Percentiles rank a stretch among this genome's conserved stretches.
phyloP scores from a whole-genome alignment of 331 rosid species.

The Rosa hybrid region DNA sequence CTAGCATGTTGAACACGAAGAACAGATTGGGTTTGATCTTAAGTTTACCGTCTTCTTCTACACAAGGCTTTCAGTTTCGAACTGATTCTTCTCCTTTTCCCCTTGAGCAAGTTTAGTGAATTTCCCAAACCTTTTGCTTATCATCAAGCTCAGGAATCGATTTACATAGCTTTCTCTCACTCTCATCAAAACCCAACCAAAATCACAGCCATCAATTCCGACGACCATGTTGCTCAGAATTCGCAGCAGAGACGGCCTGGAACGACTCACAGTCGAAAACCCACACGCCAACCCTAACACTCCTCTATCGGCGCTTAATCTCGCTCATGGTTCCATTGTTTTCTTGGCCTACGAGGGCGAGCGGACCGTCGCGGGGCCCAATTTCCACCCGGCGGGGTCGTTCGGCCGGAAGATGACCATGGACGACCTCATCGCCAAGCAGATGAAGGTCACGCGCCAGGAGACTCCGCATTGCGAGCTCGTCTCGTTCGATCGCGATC shows the following conservation, averaged over 20 bases:
- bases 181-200: neutral
- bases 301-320: slow-evolving; percentile 56
- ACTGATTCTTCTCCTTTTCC: slow-evolving; percentile 10
- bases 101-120: slow-evolving; percentile 20
- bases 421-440: slow-evolving; percentile 96
- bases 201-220: neutral
- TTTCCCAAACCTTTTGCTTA: neutral
- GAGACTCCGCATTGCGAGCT: slow-evolving; percentile 84
- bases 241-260: slow-evolving; percentile 89
- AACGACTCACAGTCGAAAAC: slow-evolving; percentile 62
- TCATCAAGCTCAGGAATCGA: neutral
- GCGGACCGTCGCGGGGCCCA: slow-evolving; percentile 67
- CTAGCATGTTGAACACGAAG: no score
- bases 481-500: slow-evolving; percentile 90
- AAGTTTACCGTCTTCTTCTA: neutral
- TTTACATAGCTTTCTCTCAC: neutral
- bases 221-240: slow-evolving; percentile 76
- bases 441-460: slow-evolving; percentile 84
- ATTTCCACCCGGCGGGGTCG: slow-evolving; percentile 74
- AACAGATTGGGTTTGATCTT: no score
- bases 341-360: slow-evolving; percentile 79
- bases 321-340: slow-evolving; percentile 76
- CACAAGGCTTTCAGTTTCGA: neutral
- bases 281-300: slow-evolving; percentile 49
- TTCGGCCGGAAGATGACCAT: slow-evolving; percentile 98